phyloP scores from a whole-genome alignment of 176 grass and related monocot species.

The Zoysia japonica region DNA sequence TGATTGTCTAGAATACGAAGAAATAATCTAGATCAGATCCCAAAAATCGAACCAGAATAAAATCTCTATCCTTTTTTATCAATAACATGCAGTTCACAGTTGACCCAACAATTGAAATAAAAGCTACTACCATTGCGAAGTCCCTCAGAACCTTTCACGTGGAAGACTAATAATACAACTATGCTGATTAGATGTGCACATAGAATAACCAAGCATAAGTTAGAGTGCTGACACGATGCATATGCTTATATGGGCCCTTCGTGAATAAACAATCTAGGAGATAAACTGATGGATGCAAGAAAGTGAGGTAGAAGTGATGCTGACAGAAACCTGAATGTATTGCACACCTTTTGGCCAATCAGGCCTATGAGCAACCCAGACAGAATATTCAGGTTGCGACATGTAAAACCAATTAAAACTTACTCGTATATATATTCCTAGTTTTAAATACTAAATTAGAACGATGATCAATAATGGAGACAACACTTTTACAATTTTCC shows the following conservation, averaged over 20 bases:
- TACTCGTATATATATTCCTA: background rate
- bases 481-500: background rate
- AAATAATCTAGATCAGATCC: slow-evolving; percentile 29
- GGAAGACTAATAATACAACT: slow-evolving; percentile 27
- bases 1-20: background rate
- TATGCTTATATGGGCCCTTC: slow-evolving; percentile 9
- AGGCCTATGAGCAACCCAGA: background rate
- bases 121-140: slow-evolving; percentile 4
- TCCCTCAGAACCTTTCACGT: slow-evolving; percentile 30
- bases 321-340: slow-evolving; percentile 39
- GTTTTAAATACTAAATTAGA: background rate
- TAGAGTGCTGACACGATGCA: slow-evolving; percentile 40
- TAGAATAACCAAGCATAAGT: slow-evolving; percentile 2
- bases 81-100: slow-evolving; percentile 10
- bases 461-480: background rate
- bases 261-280: slow-evolving; percentile 5
- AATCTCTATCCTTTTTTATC: slow-evolving; percentile 23
- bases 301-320: slow-evolving; percentile 19
- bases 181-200: slow-evolving; percentile 49
- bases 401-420: background rate
- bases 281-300: slow-evolving; percentile 31
- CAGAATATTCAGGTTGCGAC: background rate
- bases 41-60: slow-evolving; percentile 16
- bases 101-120: slow-evolving; percentile 24
- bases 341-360: background rate